phyloP scores from a whole-genome alignment of 2,329 filamentous ascomycete genomes.

The Fusarium tupiense region DNA sequence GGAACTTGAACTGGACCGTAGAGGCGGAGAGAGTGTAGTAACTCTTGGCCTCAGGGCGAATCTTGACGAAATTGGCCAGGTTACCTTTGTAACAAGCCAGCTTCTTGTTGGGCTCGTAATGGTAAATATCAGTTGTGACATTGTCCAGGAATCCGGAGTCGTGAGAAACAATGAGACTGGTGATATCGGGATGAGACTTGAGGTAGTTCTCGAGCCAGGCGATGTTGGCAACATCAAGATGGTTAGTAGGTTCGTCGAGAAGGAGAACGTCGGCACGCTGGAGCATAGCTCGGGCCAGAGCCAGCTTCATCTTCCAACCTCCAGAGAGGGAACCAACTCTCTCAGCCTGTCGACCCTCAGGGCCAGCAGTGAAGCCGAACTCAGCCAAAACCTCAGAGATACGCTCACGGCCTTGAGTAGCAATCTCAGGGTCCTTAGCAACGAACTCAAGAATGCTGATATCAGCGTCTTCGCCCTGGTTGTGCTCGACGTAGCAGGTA shows the following conservation, averaged over 20 bases:
- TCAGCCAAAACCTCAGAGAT: constrained; percentile 87
- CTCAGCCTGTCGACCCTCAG: constrained; percentile 87
- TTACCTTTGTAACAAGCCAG: constrained; percentile 87
- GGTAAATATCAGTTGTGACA: constrained; percentile 98
- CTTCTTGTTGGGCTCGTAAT: constrained; percentile 97
- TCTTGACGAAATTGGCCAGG: constrained; percentile 83
- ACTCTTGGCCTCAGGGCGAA: constrained; percentile 93
- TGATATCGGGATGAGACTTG: constrained; percentile 95
- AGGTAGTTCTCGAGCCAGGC: constrained; percentile 96
- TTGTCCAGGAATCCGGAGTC: constrained; percentile 97
- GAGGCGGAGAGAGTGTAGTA: constrained; percentile 96
- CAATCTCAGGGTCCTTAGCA: constrained; percentile 86
- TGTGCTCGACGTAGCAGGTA: constrained; percentile 99
- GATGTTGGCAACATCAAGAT: constrained; percentile 95
- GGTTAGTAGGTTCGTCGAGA: constrained; percentile 98
- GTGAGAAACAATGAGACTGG: constrained; percentile 97
- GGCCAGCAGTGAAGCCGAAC: constrained; percentile 92
- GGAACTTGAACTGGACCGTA: constrained; percentile 97
- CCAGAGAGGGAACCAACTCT: constrained; percentile 94
- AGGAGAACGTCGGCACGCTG: constrained; percentile 96
- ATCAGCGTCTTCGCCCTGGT: constrained; percentile 97
- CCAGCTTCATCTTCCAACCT: constrained; percentile 99
- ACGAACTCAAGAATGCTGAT: constrained; percentile 96
- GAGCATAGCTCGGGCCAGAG: constrained; percentile 94
- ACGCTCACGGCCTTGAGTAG: constrained; percentile 78